Conservation (phyloP, 2,329 filamentous ascomycete genomes). For the Claviceps purpurea region DNA sequence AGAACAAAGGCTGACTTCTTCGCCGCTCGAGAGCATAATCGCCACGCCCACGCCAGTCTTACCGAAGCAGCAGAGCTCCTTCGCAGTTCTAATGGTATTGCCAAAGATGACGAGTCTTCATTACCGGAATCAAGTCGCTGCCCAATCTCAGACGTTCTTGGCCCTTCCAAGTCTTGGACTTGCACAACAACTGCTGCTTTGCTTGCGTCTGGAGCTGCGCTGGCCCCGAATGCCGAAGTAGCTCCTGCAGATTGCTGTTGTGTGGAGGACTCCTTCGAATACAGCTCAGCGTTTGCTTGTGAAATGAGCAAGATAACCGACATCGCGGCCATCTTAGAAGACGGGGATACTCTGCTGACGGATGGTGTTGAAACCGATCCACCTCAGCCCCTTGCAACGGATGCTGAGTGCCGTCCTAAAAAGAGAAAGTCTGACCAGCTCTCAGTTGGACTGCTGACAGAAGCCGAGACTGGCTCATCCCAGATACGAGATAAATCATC, state of each 20-base stretch:
- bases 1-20: slow-evolving; percentile 19
- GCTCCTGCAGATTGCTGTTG: not conserved
- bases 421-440: slow-evolving; percentile 6
- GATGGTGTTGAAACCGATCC: not conserved
- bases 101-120: not conserved
- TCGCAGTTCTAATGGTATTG: not conserved
- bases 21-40: slow-evolving; percentile 24
- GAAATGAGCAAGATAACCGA: slow-evolving; percentile 15
- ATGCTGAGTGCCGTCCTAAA: not conserved
- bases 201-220: slow-evolving; percentile 18
- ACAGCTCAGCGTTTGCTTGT: slow-evolving; percentile 18
- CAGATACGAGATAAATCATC: slow-evolving; percentile 1
- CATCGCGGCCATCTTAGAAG: no score
- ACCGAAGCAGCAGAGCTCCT: slow-evolving; percentile 6
- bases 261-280: slow-evolving; percentile 10
- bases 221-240: slow-evolving; percentile 8
- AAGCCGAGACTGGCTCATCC: slow-evolving; percentile 1
- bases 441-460: not conserved
- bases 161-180: not conserved
- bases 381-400: not conserved
- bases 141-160: not conserved
- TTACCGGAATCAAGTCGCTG: not conserved
- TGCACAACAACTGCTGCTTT: slow-evolving; percentile 10
- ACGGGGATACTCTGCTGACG: not conserved
- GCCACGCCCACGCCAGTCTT: not conserved